These are phyloP conservation scores for Poa annua DNA, from an alignment of 176 grass and related monocot species.

Conservation along the genomic window DNA sequence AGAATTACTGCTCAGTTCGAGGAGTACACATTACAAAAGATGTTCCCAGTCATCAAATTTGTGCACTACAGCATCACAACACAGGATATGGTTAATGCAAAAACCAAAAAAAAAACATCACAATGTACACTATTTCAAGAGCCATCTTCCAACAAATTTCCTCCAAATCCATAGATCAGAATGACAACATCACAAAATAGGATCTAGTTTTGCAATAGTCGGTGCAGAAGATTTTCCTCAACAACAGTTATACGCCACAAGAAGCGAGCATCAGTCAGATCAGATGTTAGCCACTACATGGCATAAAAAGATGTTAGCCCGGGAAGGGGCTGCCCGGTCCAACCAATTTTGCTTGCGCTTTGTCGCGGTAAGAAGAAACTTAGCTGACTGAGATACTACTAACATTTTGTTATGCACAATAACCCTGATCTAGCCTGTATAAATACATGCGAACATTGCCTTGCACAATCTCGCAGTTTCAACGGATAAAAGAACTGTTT, in stretches of 20 bases:
- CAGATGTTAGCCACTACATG: conserved; percentile 37
- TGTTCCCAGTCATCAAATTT: background rate
- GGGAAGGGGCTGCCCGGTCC: background rate
- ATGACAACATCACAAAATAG: background rate
- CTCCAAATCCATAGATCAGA: background rate
- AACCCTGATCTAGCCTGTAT: conserved; percentile 52
- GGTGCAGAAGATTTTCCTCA: background rate
- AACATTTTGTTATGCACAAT: conserved; percentile 60
- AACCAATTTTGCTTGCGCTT: conserved; percentile 27
- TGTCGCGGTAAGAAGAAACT: conserved; percentile 19
- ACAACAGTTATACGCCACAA: background rate
- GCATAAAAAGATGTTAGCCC: background rate
- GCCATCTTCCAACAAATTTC: background rate
- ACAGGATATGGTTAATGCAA: background rate
- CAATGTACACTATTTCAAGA: background rate
- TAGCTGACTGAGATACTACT: conserved; percentile 23
- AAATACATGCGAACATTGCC: conserved; percentile 47
- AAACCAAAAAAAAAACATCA: background rate
- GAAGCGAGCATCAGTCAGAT: conserved; percentile 24
- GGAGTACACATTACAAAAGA: background rate
- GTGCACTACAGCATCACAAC: background rate
- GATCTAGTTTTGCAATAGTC: background rate
- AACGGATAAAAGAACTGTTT: conserved; percentile 23
- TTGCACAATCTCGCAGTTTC: conserved; percentile 43
- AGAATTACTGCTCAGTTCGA: background rate